Percentiles rank a stretch among this genome's conserved stretches.
Conservation (phyloP, 2,329 filamentous ascomycete species). For the Fusarium tupiense region DNA sequence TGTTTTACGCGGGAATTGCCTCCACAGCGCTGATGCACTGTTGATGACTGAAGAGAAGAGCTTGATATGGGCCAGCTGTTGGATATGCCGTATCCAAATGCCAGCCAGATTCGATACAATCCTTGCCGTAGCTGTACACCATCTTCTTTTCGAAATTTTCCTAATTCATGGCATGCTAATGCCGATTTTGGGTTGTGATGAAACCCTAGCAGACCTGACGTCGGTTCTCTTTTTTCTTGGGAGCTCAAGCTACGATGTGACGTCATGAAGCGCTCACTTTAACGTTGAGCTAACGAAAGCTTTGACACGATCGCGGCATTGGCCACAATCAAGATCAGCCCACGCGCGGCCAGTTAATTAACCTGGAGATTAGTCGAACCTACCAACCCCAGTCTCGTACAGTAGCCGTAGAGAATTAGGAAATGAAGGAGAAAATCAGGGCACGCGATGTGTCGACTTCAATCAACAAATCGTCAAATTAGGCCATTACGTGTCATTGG, state of each 20-base stretch:
- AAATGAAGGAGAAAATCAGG: conserved; percentile 21
- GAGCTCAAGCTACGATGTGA: conserved; percentile 21
- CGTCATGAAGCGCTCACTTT: conserved; percentile 41
- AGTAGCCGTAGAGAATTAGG: not conserved
- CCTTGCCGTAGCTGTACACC: conserved; percentile 21
- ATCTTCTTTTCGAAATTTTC: conserved; percentile 18
- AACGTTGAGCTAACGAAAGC: conserved; percentile 23
- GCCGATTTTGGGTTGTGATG: conserved; percentile 18
- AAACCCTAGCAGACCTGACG: conserved; percentile 19
- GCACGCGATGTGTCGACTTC: not conserved
- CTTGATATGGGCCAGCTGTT: not conserved
- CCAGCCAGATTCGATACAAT: not conserved
- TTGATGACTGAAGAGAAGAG: not conserved
- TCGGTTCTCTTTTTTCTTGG: conserved; percentile 13
- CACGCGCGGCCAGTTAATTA: conserved; percentile 11
- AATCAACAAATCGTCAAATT: conserved; percentile 18
- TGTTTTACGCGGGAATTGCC: conserved; percentile 17
- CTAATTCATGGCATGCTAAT: conserved; percentile 27
- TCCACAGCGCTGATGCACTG: not conserved
- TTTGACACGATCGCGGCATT: conserved; percentile 33
- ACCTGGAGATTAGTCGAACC: conserved; percentile 1
- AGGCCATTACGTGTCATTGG: conserved; percentile 33
- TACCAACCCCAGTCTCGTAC: not conserved
- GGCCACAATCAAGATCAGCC: conserved; percentile 27
- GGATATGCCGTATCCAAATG: not conserved